Base-by-base conservation (phyloP, 805 yeast genomes). In the Lachancea cidri region DNA sequence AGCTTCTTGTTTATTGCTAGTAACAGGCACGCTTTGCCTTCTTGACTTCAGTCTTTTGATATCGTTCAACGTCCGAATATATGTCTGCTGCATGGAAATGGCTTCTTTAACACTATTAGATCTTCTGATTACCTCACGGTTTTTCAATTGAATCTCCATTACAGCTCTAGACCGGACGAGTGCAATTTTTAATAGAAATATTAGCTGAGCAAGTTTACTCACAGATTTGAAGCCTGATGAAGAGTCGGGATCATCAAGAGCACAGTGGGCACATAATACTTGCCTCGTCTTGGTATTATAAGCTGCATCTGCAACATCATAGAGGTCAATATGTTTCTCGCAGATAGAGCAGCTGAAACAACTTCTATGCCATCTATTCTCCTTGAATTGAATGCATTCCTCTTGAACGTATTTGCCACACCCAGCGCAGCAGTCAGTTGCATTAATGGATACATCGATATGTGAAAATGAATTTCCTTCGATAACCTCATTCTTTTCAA, bases 401-500 rank as follows among this genome's bases (percentile, higher is more conserved):
- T 82, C 93, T 61, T 93, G 97, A 30, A 91, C 85, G 49, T 88
- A 79, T 57, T 79, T 77, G 2, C 71, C 67, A 60, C 98, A 93
- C 1, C 62, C 57, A 9, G 67, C 67, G 64, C 98, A 93, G 3
- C 77, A 71, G 58, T 91, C 98, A 5, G 87, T 82, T 2, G 91
- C 76, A 40, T 74, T 74, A 2, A 70, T 53, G 0, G 84, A 72
- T 4, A 83, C 71, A 4, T 69, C 60, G 42, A 80, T 66, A 22
- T 55, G 53, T 13, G 66, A 52, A 51, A 71, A 70, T 13, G 68
- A 64, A 22, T 63, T 53, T 1, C 49, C 45, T 27, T 54, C 57
- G 34, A 65, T 56, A 4, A 58, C 44, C 44, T 71, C 76, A 53
- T 74, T 79, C 22, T 58, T 62, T 37, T 74, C 70, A 16, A 79